Evolutionary conservation across 2,329 filamentous ascomycete species (phyloP), one percentile per base, ranked within the genome.

Genomic region (Dactylella cylindrospora): DNA sequence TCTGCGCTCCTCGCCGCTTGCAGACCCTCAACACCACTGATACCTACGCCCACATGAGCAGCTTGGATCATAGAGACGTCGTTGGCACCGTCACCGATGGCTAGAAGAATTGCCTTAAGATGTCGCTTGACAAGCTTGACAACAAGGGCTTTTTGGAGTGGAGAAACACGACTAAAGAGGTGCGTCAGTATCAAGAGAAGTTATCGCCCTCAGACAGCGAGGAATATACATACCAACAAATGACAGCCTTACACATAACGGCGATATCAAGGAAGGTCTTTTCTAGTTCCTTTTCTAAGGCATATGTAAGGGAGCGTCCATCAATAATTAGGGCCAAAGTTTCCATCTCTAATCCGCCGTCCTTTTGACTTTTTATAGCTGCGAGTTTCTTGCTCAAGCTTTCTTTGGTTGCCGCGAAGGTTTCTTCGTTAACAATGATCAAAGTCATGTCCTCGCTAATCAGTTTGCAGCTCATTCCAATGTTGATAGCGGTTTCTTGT

Each of bases 41-140:
- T 98, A 74, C 93, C 93, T 36, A 98, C 88, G 66, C 93, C 93
- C 66, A 98, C 95, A 72, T 98, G 93, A 9, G 93, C 93, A 8
- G 93, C 93, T 76, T 98, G 93, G 51, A 98, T 98, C 93, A 98
- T 98, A 13, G 91, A 96, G n/a, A 98, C 93, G 70, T 98, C 93
- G 74, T 98, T 98, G 39, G 93, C 93, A 66, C 93, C 93, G 70
- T 98, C 93, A 67, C 93, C 93, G 72, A 98, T 96, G 45, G 93
- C 93, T 44, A 98, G 82, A 47, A 96, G 83, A 67, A 98, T 90
- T 9, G 89, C 83, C 71, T 96, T 88, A 67, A 93, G 82, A 72
- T 95, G 88, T 67, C 90, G 88, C 75, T 97, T 98, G 71, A 98
- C 93, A 67, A 97, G 82, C 77, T 98, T 98, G 68, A 98, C 93